Base-by-base conservation (phyloP, 2,329 filamentous ascomycete genomes). In the Pseudogymnoascus verrucosus region DNA sequence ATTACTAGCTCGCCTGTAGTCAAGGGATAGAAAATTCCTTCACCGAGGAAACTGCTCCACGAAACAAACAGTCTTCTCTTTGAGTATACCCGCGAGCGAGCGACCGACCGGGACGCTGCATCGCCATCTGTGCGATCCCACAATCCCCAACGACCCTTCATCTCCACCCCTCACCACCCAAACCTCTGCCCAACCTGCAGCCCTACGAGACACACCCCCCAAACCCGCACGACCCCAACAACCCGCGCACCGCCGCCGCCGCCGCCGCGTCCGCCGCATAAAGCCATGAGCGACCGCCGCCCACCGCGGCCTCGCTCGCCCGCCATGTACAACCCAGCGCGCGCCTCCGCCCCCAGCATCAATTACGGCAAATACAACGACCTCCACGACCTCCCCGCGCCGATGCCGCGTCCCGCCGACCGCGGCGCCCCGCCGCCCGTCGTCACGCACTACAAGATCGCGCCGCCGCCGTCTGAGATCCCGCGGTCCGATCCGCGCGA, bases 361-460 rank as follows among this genome's bases (percentile, higher is more conserved):
- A 82, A 82, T 71, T 78, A 79, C 64, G 74, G 79, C 64, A 83
- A 84, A 67, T 76, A 77, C 64, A 79, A 80, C 62, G 83, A 86
- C 69, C 76, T 83, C 64, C 82, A 86, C 67, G 78, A 80, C 67
- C 75, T 83, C 70, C 82, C 82, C 16, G 65, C 72, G 39, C 65
- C 72, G 59, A 67, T 67, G 6, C 71, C 66, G 71, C 77, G 70
- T 72, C 77, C 68, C 67, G 64, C 67, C 37, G 69, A 59, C 61
- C 65, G 63, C 21, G 66, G 63, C 23, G 66, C 65, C 19, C 67
- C 66, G 72, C 76, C 71, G 68, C 76, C 81, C 40, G 80, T 78
- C 8, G 80, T 82, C 16, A 83, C 82, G 60, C 82, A 82, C 10
- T 87, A 86, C 69, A 81, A 82, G 62, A 78, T 84, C 62, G 78